phyloP scores from a whole-genome alignment of 2,329 filamentous ascomycete genomes.

The Phoma herbarum region DNA sequence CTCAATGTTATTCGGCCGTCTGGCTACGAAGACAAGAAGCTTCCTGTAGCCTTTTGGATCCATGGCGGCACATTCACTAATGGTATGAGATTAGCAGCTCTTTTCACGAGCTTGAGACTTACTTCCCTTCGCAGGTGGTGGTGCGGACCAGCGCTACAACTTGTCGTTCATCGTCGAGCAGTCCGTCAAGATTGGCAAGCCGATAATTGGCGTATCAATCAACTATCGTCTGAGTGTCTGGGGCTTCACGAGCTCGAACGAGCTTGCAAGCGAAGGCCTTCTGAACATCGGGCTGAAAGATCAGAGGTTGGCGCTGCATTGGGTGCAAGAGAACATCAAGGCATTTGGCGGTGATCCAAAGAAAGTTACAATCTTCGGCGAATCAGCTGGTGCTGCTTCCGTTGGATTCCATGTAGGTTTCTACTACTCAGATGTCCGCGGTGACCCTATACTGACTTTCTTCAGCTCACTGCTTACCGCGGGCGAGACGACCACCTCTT shows the following conservation, averaged over 20 bases:
- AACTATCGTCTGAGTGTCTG: slow-evolving; percentile 41
- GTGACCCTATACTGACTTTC: slow-evolving; percentile 38
- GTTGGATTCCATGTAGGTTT: slow-evolving; percentile 47
- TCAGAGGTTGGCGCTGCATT: slow-evolving; percentile 62
- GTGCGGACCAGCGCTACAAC: slow-evolving; percentile 60
- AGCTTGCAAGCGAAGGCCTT: slow-evolving; percentile 29
- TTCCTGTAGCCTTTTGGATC: slow-evolving; percentile 29
- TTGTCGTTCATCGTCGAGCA: slow-evolving; percentile 51
- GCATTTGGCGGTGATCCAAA: slow-evolving; percentile 58
- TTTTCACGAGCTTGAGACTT: slow-evolving; percentile 19
- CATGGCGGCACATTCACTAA: slow-evolving; percentile 48
- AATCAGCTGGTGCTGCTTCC: slow-evolving; percentile 38
- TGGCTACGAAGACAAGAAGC: slow-evolving; percentile 12
- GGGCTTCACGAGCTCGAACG: slow-evolving; percentile 29
- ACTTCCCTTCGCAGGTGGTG: slow-evolving; percentile 26
- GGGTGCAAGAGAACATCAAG: slow-evolving; percentile 60
- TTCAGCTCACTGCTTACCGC: slow-evolving; percentile 55
- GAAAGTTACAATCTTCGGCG: slow-evolving; percentile 58
- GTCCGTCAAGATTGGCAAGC: slow-evolving; percentile 35
- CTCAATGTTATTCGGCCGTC: slow-evolving; percentile 48
- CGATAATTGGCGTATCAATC: slow-evolving; percentile 35
- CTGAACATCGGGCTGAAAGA: slow-evolving; percentile 64
- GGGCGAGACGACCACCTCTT: slow-evolving; percentile 59
- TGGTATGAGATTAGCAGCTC: neutral
- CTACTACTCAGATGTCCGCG: slow-evolving; percentile 46